Base-by-base conservation (phyloP, 1,284 basidiomycete species). In the Cronartium ribicola region DNA sequence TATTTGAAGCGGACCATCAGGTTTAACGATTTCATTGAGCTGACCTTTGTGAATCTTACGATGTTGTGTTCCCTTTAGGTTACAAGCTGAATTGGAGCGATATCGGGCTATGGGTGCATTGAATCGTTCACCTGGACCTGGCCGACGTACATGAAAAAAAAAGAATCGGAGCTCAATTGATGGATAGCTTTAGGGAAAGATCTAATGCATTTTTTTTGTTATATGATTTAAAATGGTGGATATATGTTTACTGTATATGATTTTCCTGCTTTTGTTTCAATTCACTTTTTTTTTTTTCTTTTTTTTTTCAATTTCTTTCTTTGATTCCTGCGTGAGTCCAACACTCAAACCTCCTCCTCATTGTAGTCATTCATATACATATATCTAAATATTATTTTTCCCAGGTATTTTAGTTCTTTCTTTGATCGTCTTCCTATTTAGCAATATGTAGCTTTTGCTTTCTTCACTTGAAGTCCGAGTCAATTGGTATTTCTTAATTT, bases 51-150 rank as follows among this genome's bases (percentile, higher is more conserved):
- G 11, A 17, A 46, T 48, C 37, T 40, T 67, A 14, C 20, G 11
- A 36, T 57, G 7, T 17, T 48, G 14, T 6, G 17, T 29, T 41
- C 40, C 60, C 29, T 36, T 22, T 14, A 75, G 72, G 46, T 48
- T 75, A 55, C 72, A 75, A 67, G 66, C 66, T 40, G 72, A 75
- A 40, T 57, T 75, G 44, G 72, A 75, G 66, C 43, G 72, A 36
- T 75, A 75, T 62, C 66, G 66, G 46, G 66, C 72, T 14, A 67
- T 67, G 72, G 72, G 72, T 14, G 43, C 66, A 2, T 48, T 75
- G 11, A 67, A 46, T 67, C 57, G 72, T n/a, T 75, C 72, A 59
- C 66, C 72, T 22, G 71, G 71, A 22, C 71, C 71, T 44, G 2
- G 37, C 39, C 64, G 71, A 66, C 65, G 71, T 44, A 17, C 51